A percentile compares a stretch with the other conserved stretches of the same genome.
phyloP scores from a whole-genome alignment of 2,329 filamentous ascomycete species.

The Colletotrichum liaoningense region DNA sequence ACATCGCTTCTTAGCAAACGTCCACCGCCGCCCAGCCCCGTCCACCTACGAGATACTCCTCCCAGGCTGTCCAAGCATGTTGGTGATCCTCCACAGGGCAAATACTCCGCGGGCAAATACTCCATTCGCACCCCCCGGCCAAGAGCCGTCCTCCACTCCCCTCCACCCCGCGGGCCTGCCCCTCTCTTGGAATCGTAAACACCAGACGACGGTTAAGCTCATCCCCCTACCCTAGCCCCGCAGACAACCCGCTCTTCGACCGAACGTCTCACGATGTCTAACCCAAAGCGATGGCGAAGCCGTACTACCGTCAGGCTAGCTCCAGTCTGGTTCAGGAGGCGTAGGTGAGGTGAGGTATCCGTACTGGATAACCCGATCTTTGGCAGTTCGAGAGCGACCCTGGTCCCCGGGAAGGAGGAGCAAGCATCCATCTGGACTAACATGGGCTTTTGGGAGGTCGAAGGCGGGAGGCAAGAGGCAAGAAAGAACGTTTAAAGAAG shows the following conservation, averaged over 20 bases:
- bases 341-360: neutral
- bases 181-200: constrained; percentile 34
- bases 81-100: constrained; percentile 16
- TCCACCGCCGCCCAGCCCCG: neutral
- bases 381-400: neutral
- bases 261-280: constrained; percentile 29
- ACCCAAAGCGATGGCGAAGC: constrained; percentile 25
- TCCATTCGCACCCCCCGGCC: constrained; percentile 22
- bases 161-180: constrained; percentile 7
- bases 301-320: constrained; percentile 12
- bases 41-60: neutral
- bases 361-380: neutral
- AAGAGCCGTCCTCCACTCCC: constrained; percentile 16
- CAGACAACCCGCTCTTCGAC: constrained; percentile 23
- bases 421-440: neutral
- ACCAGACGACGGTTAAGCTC: constrained; percentile 33
- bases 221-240: constrained; percentile 31
- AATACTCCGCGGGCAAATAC: constrained; percentile 10
- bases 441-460: neutral
- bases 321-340: constrained; percentile 16
- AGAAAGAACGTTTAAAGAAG: constrained; percentile 27
- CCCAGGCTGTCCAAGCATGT: neutral
- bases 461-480: neutral
- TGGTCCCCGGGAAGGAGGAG: constrained; percentile 1
- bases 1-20: constrained; percentile 1